Percentiles rank a stretch among this genome's conserved stretches.
These are phyloP conservation scores for Heliamphora exappendiculata DNA, from an alignment of 148 eudicot species.

Conservation along the genomic window DNA sequence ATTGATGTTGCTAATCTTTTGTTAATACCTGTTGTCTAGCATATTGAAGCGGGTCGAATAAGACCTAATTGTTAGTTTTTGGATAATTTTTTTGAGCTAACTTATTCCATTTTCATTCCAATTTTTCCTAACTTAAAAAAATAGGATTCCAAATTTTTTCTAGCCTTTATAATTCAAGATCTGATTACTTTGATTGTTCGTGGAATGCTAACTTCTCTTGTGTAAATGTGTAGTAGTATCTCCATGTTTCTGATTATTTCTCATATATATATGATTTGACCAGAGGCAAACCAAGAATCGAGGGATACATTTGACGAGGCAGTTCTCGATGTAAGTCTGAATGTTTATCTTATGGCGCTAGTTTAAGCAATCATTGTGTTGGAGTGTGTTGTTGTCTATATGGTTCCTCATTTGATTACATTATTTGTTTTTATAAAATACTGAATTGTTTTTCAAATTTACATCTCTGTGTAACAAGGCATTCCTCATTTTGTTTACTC, in stretches of 20 bases:
- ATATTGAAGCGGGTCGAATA: not conserved
- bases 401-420: not conserved
- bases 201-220: not conserved
- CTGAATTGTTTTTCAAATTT: not conserved
- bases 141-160: not conserved
- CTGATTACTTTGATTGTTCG: not conserved
- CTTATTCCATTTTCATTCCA: not conserved
- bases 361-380: not conserved
- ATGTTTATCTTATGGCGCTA: not conserved
- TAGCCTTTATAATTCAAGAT: not conserved
- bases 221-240: not conserved
- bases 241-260: conserved; percentile 2
- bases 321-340: conserved; percentile 37
- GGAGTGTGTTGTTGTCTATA: not conserved
- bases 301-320: conserved; percentile 28
- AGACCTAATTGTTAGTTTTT: not conserved
- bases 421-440: not conserved
- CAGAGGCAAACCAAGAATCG: conserved; percentile 38
- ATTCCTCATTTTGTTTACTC: not conserved
- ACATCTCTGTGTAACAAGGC: not conserved
- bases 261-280: conserved; percentile 10
- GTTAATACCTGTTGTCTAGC: not conserved
- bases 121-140: too few relatives aligned
- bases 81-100: not conserved
- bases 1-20: too few relatives aligned